Evolutionary conservation across 2,329 filamentous ascomycete genomes (phyloP), one percentile per base, ranked within the genome.

Genomic region (Sporothrix brasiliensis): DNA sequence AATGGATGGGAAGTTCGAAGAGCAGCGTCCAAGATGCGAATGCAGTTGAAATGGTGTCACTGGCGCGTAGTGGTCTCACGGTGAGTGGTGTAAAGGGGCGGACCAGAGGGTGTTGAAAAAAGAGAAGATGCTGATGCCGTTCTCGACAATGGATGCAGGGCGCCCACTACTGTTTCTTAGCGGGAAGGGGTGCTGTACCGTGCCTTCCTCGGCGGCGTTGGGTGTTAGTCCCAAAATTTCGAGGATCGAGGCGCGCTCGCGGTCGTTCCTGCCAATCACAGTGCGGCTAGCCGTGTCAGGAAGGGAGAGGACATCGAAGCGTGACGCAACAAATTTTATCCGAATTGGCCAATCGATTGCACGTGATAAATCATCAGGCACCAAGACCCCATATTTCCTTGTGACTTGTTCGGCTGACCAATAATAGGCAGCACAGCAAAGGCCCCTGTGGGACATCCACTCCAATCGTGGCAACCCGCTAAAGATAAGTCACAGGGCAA

Each of bases 241-340:
- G 30, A 63, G 30, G 24, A 39, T 71, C 71, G 71, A 69, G 71
- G 58, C 67, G 69, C 71, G 66, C 68, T n/a, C 60, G 61, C 61
- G 49, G 27, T 11, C 39, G 34, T 16, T 63, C 61, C 41, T 39
- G 56, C 71, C 68, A 72, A 72, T 70, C 69, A 69, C 34, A 58
- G 19, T 16, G 44, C 54, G 27, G 65, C 21, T 11, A 16, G 16
- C 30, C 16, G 30, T 41, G 16, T 9, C 27, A 41, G 56, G 39
- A 44, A 16, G 41, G 24, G 34, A 34, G 34, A 52, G 30, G 44
- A n/a, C 30, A n/a, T 16, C 30, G 19, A 19, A 47, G 44, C 30
- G 27, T 11, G 50, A 2, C 56, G 47, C 44, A 65, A 50, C 61
- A 65, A 34, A 24, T 5, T 11, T 65, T 65, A 27, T 63, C 58